phyloP scores from a whole-genome alignment of 108 stramenopile genomes.

The Bacterosira constricta region DNA sequence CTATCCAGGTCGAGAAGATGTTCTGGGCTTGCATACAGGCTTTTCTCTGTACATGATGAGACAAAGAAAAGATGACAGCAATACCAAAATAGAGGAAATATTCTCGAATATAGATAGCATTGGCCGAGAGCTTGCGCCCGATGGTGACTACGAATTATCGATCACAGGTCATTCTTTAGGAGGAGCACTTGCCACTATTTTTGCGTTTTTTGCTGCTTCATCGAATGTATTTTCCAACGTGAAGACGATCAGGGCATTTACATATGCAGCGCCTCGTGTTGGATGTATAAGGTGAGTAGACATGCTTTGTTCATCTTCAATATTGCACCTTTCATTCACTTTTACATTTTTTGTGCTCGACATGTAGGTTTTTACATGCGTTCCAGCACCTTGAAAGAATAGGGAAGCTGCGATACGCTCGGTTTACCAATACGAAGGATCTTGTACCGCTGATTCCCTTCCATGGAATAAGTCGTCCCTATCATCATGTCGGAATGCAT shows the following conservation, averaged over 20 bases:
- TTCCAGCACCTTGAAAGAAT: constrained; percentile 26
- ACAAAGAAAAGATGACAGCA: constrained; percentile 12
- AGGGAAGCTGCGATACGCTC: constrained; percentile 14
- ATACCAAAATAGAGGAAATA: constrained; percentile 22
- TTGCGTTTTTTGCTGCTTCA: constrained; percentile 18
- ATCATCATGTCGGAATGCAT: constrained; percentile 24
- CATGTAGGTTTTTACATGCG: constrained; percentile 1
- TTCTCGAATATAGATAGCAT: constrained; percentile 9
- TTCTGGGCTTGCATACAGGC: constrained; percentile 14
- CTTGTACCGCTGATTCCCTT: constrained; percentile 17
- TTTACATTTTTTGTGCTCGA: no score
- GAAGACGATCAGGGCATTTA: constrained; percentile 19
- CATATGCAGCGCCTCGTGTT: constrained; percentile 18
- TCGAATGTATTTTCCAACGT: constrained; percentile 1
- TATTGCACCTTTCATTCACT: no score
- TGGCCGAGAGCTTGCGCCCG: constrained; percentile 8
- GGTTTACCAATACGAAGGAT: constrained; percentile 19
- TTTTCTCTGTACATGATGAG: constrained; percentile 14
- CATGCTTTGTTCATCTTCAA: not conserved
- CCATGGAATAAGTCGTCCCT: constrained; percentile 3
- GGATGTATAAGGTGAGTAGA: not conserved
- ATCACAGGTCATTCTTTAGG: constrained; percentile 28
- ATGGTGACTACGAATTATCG: constrained; percentile 14
- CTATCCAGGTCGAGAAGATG: constrained; percentile 6
- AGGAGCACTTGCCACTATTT: constrained; percentile 18